These are phyloP conservation scores for Mrakia gelida DNA, from an alignment of 768 basidiomycete genomes.

Conservation along the genomic window DNA sequence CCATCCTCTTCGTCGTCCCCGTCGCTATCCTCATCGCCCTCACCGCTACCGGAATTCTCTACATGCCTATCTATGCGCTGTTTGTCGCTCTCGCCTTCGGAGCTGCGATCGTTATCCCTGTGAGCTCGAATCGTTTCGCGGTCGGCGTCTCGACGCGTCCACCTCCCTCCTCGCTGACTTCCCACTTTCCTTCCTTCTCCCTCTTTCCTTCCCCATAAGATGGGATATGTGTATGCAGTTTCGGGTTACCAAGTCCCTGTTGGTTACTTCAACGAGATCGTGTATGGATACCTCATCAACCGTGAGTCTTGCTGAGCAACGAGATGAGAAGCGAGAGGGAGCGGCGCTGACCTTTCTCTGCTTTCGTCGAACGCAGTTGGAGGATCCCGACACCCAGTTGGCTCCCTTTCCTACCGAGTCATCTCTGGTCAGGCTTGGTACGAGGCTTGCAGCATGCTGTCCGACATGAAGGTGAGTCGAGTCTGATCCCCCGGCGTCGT, in stretches of 20 bases:
- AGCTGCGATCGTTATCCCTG: too few relatives aligned
- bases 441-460: constrained; percentile 16
- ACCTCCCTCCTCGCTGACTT: not conserved
- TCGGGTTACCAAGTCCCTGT: not conserved
- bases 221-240: not conserved
- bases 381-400: constrained; percentile 15
- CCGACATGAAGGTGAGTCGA: not conserved
- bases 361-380: not conserved
- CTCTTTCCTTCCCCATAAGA: not conserved
- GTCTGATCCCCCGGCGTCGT: too few relatives aligned
- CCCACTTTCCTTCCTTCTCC: not conserved
- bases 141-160: not conserved
- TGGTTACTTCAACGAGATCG: constrained; percentile 18
- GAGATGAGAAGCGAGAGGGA: too few relatives aligned
- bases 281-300: constrained; percentile 6
- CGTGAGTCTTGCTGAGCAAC: not conserved
- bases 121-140: not conserved
- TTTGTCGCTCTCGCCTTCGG: too few relatives aligned
- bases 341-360: too few relatives aligned
- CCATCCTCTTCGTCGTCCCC: not conserved
- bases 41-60: not conserved
- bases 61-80: constrained; percentile 17
- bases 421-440: constrained; percentile 22
- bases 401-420: constrained; percentile 16
- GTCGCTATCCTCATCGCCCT: not conserved